phyloP scores from a whole-genome alignment of 1,284 basidiomycete species.

The Moniliella sp. region DNA sequence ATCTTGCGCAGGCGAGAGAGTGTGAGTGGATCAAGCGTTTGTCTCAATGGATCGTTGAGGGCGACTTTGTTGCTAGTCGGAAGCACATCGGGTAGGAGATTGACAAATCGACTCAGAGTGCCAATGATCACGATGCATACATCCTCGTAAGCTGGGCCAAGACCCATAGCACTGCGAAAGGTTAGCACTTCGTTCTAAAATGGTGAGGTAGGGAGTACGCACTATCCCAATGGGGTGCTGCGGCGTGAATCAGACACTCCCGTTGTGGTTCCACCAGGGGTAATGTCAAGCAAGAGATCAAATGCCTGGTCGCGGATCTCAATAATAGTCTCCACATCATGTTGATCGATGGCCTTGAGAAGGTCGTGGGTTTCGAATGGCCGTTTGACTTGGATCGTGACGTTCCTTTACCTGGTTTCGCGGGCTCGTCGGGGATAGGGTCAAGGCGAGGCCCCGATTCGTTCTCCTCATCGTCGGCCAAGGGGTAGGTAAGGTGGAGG shows the following conservation, averaged over 20 bases:
- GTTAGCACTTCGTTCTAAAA: not conserved
- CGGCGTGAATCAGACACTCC: not conserved
- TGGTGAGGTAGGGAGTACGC: not conserved
- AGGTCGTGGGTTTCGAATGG: slow-evolving; percentile 26
- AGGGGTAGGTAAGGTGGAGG: not conserved
- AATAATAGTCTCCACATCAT: slow-evolving; percentile 22
- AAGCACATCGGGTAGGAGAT: slow-evolving; percentile 11
- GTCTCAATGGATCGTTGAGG: not conserved
- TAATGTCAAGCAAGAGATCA: slow-evolving; percentile 21
- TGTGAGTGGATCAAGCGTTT: slow-evolving; percentile 12
- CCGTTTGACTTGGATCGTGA: too few species aligned
- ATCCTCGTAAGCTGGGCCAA: slow-evolving; percentile 19
- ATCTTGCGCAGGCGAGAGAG: slow-evolving; percentile 18
- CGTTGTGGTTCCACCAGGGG: not conserved
- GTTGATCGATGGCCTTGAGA: slow-evolving; percentile 25
- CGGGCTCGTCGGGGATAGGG: too few species aligned
- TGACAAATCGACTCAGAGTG: slow-evolving; percentile 25
- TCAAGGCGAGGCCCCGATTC: too few species aligned
- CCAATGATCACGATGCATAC: slow-evolving; percentile 20
- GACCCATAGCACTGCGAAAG: slow-evolving; percentile 1
- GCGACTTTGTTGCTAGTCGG: not conserved
- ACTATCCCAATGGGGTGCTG: slow-evolving; percentile 5
- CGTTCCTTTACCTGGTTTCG: too few species aligned
- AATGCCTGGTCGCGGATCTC: slow-evolving; percentile 23
- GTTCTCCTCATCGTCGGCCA: too few species aligned